phyloP scores from a whole-genome alignment of 805 yeast genomes.

The Saccharomycopsis javanensis region DNA sequence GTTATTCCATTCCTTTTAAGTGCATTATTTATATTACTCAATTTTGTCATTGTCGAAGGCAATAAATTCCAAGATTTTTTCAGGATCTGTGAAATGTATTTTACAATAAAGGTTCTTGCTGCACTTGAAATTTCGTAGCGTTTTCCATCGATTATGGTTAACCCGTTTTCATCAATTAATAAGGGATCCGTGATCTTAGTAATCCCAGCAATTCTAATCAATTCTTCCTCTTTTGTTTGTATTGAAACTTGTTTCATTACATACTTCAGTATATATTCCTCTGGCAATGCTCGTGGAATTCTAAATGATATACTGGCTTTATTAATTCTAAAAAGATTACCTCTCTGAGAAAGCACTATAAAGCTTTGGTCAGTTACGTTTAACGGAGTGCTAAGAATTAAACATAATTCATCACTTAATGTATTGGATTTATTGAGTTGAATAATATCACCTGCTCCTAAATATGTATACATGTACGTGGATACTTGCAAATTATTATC shows the following conservation, averaged over 20 bases:
- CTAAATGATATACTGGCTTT: not conserved
- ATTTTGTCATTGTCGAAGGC: not conserved
- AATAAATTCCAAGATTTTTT: not conserved
- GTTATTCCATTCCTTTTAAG: not conserved
- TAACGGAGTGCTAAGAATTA: not conserved
- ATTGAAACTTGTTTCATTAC: not conserved
- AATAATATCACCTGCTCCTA: not conserved
- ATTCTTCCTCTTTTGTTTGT: not conserved
- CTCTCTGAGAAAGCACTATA: not conserved
- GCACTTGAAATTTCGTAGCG: not conserved
- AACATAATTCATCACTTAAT: not conserved
- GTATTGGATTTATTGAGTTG: conserved; percentile 1
- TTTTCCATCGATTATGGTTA: not conserved
- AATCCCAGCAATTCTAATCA: not conserved
- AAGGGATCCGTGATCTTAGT: not conserved
- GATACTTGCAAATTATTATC: not conserved
- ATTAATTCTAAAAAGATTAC: not conserved
- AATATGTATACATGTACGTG: not conserved
- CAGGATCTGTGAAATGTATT: not conserved
- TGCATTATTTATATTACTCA: not conserved
- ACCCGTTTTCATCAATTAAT: not conserved
- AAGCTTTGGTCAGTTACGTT: not conserved
- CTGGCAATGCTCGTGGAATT: conserved; percentile 1
- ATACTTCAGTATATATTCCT: not conserved
- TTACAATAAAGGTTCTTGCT: not conserved